phyloP scores from a whole-genome alignment of 768 basidiomycete genomes.

The Lyophyllum atratum region DNA sequence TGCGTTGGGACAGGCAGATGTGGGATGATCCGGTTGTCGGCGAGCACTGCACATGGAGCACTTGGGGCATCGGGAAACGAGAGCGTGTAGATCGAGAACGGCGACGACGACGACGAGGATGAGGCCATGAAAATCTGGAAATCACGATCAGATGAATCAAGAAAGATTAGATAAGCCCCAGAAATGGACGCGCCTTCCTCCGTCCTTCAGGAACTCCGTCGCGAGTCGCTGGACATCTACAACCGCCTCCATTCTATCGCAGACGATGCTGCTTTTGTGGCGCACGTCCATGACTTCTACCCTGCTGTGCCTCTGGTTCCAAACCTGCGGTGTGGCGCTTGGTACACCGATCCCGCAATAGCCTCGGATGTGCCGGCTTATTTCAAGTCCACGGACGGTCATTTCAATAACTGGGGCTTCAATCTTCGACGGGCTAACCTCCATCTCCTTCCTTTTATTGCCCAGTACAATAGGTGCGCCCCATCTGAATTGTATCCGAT shows the following conservation, averaged over 20 bases:
- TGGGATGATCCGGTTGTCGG: conserved; percentile 13
- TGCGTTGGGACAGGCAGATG: conserved; percentile 7
- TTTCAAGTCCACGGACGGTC: conserved; percentile 93
- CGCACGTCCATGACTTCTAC: conserved; percentile 25
- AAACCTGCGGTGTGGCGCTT: conserved; percentile 91
- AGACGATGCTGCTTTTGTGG: conserved; percentile 75
- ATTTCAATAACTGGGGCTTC: conserved; percentile 83
- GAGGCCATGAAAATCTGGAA: conserved; percentile 6
- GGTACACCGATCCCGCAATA: conserved; percentile 81
- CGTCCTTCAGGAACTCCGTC: conserved; percentile 55
- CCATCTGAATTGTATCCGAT: not conserved
- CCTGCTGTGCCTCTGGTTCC: conserved; percentile 54
- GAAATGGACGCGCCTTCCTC: conserved; percentile 7
- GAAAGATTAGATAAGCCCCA: conserved; percentile 18
- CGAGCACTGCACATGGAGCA: conserved; percentile 10
- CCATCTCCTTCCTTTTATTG: conserved; percentile 65
- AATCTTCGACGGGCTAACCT: conserved; percentile 84
- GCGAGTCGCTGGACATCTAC: conserved; percentile 75
- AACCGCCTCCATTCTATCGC: conserved; percentile 87
- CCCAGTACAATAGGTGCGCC: conserved; percentile 59
- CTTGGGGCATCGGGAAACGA: conserved; percentile 10
- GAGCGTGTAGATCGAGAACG: conserved; percentile 13
- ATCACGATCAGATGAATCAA: conserved; percentile 9
- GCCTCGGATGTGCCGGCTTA: conserved; percentile 57
- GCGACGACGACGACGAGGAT: not conserved